Base-by-base conservation (phyloP, 148 eudicot genomes). In the Dysphania ambrosioides region DNA sequence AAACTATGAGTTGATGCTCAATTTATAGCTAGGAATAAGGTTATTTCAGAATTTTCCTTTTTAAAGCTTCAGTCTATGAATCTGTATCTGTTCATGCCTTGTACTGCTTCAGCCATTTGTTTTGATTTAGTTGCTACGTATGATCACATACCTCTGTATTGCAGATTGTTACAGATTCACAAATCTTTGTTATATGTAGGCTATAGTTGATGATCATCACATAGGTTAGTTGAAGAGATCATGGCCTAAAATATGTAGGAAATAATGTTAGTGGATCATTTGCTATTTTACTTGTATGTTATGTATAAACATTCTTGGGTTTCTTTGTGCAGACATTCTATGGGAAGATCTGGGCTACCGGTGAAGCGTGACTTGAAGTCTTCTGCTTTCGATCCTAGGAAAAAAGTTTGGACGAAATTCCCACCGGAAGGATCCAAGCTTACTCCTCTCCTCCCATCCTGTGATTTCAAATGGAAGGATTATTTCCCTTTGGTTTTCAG, bases 21-120 rank as follows among this genome's bases (percentile, higher is more conserved):
- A 91, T 80, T 80, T 93, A 81, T 97, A 93, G 86, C 88, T 91
- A 19, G 98, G 98, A 59, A 91, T 93, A 82, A 91, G 98, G 98
- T 93, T 84, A 42, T 21, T 64, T 31, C 18, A 62, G 31, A 19
- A 0, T 34, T 27, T n/a, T 72, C 2, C 30, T 0, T 12, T n/a
- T 56, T 34, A 2, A 29, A 18, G 0, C 26, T 32, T 57, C 9
- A 8, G 41, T 55, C 27, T 8, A 34, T 57, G 23, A n/a, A 18
- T 21, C 16, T 59, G 31, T 18, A 5, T 53, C 6, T n/a, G 10
- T 53, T 9, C 21, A 9, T 41, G 56, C 56, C 30, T 27, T 42
- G 8, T 2, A 42, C 15, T 24, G n/a, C n/a, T 5, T 49, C 8
- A 23, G 15, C 41, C 10, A 67, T 67, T 32, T 23, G 27, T 19